Percentiles rank a stretch among this genome's conserved stretches.
Conservation (phyloP, 805 yeast genomes). For the Yarrowia hollandica region DNA sequence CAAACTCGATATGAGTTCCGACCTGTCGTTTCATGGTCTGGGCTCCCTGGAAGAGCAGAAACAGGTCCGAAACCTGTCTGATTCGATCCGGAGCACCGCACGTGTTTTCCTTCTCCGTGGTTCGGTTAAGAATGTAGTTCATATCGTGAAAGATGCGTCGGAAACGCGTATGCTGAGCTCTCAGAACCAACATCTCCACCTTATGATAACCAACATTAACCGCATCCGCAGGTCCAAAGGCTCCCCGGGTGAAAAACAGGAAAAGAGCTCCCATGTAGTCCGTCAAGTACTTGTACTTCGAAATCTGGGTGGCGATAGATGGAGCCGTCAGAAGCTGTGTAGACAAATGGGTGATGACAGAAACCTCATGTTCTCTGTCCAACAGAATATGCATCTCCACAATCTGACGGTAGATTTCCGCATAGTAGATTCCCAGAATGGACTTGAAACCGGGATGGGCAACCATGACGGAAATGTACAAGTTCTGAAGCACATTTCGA, state of each 20-base stretch:
- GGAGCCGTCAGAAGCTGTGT: slow-evolving; percentile 92
- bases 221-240: slow-evolving; percentile 25
- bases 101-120: slow-evolving; percentile 53
- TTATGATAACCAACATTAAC: slow-evolving; percentile 25
- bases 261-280: slow-evolving; percentile 62
- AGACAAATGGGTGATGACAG: slow-evolving; percentile 69
- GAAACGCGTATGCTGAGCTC: slow-evolving; percentile 58
- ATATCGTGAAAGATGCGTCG: slow-evolving; percentile 78
- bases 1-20: slow-evolving; percentile 84
- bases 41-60: slow-evolving; percentile 72
- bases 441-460: slow-evolving; percentile 58
- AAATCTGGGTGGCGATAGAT: slow-evolving; percentile 63
- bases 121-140: slow-evolving; percentile 72
- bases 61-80: slow-evolving; percentile 61
- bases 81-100: slow-evolving; percentile 50
- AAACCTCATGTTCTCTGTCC: slow-evolving; percentile 88
- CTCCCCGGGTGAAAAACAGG: slow-evolving; percentile 48
- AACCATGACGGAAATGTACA: slow-evolving; percentile 64
- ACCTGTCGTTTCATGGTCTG: slow-evolving; percentile 75
- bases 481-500: slow-evolving; percentile 58
- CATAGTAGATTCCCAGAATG: slow-evolving; percentile 72
- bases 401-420: slow-evolving; percentile 75
- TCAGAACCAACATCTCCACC: slow-evolving; percentile 10
- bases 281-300: slow-evolving; percentile 63
- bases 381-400: slow-evolving; percentile 66